Evolutionary conservation across 2,329 filamentous ascomycete genomes (phyloP).

Genomic region (Nemania serpens): DNA sequence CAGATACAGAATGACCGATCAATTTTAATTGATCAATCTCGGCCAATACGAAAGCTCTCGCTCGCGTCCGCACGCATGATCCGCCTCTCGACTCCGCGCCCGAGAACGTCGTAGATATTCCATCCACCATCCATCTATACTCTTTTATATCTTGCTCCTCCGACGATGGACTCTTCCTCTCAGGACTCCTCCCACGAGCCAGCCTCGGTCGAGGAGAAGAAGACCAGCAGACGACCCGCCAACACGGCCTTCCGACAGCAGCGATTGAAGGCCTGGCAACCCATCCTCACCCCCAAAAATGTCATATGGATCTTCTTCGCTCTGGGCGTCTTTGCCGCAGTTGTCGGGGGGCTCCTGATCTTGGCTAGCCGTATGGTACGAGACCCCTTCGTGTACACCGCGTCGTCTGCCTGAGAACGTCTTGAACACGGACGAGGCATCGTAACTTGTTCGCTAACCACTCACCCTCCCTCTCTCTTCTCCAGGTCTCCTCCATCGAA

Average conservation of each 20-base stretch:
- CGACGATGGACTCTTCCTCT: slow-evolving; percentile 25
- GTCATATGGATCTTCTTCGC: slow-evolving; percentile 67
- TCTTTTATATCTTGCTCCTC: not conserved
- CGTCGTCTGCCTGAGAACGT: not conserved
- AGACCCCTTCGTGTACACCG: not conserved
- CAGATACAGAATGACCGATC: no score
- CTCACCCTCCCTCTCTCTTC: not conserved
- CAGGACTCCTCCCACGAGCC: slow-evolving; percentile 20
- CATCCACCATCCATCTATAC: no score
- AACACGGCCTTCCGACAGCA: slow-evolving; percentile 98
- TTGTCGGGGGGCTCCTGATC: slow-evolving; percentile 84
- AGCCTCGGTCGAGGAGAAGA: slow-evolving; percentile 64
- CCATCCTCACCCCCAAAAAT: slow-evolving; percentile 93
- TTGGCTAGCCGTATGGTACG: slow-evolving; percentile 81
- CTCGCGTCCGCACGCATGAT: no score
- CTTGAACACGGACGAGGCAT: not conserved
- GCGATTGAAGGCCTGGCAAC: slow-evolving; percentile 98
- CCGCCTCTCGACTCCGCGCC: no score
- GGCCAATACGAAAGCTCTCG: no score
- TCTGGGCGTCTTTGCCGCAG: slow-evolving; percentile 84
- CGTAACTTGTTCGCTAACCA: slow-evolving; percentile 17
- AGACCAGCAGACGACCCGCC: slow-evolving; percentile 88
- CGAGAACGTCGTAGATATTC: no score
- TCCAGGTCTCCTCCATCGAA: slow-evolving; percentile 82
- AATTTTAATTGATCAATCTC: no score